phyloP scores from a whole-genome alignment of 2,329 filamentous ascomycete genomes.

The Nigrograna mackinnonii region DNA sequence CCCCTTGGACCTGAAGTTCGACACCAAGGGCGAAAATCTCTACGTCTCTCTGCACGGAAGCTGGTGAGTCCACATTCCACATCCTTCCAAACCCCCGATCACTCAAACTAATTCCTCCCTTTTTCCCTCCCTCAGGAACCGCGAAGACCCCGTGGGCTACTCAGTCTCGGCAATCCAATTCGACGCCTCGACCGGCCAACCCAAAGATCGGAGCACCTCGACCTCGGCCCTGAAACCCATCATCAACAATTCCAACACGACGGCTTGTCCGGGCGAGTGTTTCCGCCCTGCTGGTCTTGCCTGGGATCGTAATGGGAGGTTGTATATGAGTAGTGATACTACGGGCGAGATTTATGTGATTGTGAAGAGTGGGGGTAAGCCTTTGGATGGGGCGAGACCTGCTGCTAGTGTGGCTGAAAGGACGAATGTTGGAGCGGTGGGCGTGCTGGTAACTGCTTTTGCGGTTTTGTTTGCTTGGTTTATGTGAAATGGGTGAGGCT shows the following conservation, averaged over 20 bases:
- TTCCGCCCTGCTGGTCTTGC: conserved; percentile 64
- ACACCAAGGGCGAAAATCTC: conserved; percentile 55
- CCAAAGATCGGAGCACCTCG: conserved; percentile 45
- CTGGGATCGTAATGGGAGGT: conserved; percentile 49
- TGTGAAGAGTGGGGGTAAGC: conserved; percentile 17
- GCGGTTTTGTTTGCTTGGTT: conserved; percentile 8
- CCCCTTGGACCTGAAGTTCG: conserved; percentile 70
- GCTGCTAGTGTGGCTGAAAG: conserved; percentile 1
- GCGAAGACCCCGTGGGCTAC: conserved; percentile 49
- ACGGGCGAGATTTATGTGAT: conserved; percentile 66
- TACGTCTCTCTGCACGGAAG: conserved; percentile 71
- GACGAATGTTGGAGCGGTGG: neutral
- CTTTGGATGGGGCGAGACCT: conserved; percentile 8
- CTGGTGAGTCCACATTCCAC: conserved; percentile 51
- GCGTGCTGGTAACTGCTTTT: conserved; percentile 1
- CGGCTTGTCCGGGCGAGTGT: conserved; percentile 56
- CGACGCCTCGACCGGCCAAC: conserved; percentile 37
- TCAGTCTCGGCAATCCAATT: conserved; percentile 50
- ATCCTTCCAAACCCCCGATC: neutral
- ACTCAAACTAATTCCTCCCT: neutral
- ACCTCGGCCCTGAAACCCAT: conserved; percentile 53
- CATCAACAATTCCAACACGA: conserved; percentile 56
- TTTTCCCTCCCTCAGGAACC: conserved; percentile 42
- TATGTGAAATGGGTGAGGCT: conserved; percentile 4
- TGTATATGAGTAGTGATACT: conserved; percentile 63